Percentiles rank a stretch among this genome's conserved stretches.
Evolutionary conservation across 2,329 filamentous ascomycete genomes (phyloP).

Genomic region (Paraphaeosphaeria minitans): DNA sequence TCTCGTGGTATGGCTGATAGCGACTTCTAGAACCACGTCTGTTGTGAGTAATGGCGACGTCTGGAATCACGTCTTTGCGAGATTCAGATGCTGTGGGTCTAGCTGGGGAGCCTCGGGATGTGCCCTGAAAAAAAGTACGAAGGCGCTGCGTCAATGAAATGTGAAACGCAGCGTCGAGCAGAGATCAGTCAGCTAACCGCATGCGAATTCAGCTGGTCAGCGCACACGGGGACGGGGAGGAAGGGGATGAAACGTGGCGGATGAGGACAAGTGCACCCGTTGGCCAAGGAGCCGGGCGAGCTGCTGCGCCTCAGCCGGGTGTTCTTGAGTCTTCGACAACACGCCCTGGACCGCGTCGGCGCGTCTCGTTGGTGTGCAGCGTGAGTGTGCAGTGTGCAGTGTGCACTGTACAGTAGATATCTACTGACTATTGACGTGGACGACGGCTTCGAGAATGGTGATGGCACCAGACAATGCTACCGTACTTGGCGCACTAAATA

Average conservation of each 20-base stretch:
- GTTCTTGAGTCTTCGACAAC: background rate
- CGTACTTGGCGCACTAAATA: too few relatives aligned
- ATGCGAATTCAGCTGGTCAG: constrained; percentile 4
- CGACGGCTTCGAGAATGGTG: background rate
- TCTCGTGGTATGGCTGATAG: background rate
- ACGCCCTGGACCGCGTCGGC: too few relatives aligned
- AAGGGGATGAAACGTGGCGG: constrained; percentile 8
- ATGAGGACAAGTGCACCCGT: constrained; percentile 1
- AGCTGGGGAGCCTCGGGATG: background rate
- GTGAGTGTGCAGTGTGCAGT: too few relatives aligned
- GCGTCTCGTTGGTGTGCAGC: background rate
- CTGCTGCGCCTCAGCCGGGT: constrained; percentile 6
- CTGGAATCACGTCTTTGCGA: too few relatives aligned
- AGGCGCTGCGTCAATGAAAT: background rate
- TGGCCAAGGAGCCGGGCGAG: background rate
- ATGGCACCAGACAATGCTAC: too few relatives aligned
- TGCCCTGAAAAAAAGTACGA: too few relatives aligned
- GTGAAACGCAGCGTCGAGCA: constrained; percentile 1
- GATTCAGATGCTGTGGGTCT: too few relatives aligned
- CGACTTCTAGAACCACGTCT: too few relatives aligned
- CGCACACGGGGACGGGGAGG: background rate
- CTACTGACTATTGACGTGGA: too few relatives aligned
- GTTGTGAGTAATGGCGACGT: too few relatives aligned
- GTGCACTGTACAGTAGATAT: too few relatives aligned
- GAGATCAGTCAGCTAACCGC: background rate